These are phyloP conservation scores for Lanmaoa rubissima DNA, from an alignment of 768 basidiomycete genomes.

Conservation along the genomic window DNA sequence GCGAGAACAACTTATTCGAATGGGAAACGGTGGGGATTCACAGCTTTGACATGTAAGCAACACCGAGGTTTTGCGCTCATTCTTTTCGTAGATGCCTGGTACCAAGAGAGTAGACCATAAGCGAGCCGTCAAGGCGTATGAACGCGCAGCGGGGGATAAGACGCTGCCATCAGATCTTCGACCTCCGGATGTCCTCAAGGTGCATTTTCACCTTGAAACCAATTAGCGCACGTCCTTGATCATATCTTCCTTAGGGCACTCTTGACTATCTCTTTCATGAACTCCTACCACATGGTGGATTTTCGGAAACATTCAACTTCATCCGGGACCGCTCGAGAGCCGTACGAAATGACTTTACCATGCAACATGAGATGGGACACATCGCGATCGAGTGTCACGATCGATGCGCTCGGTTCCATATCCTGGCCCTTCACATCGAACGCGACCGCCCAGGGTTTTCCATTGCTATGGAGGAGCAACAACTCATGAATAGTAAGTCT, in stretches of 20 bases:
- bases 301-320: slow-evolving; percentile 73
- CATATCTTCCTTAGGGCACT: slow-evolving; percentile 54
- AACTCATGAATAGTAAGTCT: slow-evolving; percentile 83
- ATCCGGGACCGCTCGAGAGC: slow-evolving; percentile 90
- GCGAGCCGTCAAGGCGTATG: slow-evolving; percentile 92
- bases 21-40: slow-evolving; percentile 71
- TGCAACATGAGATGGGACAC: slow-evolving; percentile 79
- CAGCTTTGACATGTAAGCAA: slow-evolving; percentile 1
- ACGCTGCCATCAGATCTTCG: slow-evolving; percentile 88
- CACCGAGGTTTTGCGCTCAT: slow-evolving; percentile 33
- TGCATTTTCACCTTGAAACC: slow-evolving; percentile 27
- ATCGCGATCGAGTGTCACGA: slow-evolving; percentile 89
- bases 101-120: slow-evolving; percentile 84
- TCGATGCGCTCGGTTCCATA: slow-evolving; percentile 91
- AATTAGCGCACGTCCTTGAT: neutral
- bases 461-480: slow-evolving; percentile 77
- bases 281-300: slow-evolving; percentile 66
- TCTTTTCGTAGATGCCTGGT: slow-evolving; percentile 59
- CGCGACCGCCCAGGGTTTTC: slow-evolving; percentile 59
- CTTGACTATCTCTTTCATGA: slow-evolving; percentile 91
- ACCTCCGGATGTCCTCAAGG: slow-evolving; percentile 81
- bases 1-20: slow-evolving; percentile 82
- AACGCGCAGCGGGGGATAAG: slow-evolving; percentile 92
- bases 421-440: slow-evolving; percentile 71
- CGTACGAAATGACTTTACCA: slow-evolving; percentile 90